A percentile compares a stretch with the other conserved stretches of the same genome.
Evolutionary conservation across 768 basidiomycete genomes (phyloP).

Genomic region (Termitomyces sp.): DNA sequence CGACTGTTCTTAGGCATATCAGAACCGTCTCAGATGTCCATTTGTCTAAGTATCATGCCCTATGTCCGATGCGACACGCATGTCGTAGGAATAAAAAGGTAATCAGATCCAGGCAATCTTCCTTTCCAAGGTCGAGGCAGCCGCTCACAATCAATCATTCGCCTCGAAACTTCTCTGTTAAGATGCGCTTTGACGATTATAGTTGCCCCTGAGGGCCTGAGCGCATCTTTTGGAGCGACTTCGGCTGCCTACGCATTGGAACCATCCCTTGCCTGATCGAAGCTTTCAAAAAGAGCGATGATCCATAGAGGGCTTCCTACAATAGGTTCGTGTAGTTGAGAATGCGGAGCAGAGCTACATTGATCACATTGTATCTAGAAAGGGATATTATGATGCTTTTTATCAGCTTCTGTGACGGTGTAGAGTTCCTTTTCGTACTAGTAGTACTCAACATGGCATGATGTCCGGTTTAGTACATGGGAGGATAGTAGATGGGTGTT

Average conservation of each 20-base stretch:
- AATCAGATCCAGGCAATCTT: background rate
- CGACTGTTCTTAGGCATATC: background rate
- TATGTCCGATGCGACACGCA: background rate
- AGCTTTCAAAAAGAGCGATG: background rate
- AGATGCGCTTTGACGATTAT: background rate
- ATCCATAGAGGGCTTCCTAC: background rate
- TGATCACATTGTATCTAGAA: background rate
- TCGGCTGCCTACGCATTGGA: background rate
- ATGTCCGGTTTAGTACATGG: slow-evolving; percentile 1
- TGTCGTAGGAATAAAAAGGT: background rate
- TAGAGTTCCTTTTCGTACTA: background rate
- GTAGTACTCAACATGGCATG: background rate
- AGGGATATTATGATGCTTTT: background rate
- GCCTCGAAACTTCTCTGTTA: background rate
- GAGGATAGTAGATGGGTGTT: background rate
- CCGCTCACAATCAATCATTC: background rate
- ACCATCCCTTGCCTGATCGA: background rate
- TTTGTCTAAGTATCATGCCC: background rate
- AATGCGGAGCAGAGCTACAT: background rate
- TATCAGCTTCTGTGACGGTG: background rate
- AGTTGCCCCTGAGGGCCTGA: background rate
- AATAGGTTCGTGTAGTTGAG: background rate
- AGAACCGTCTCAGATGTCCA: background rate
- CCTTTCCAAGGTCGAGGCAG: background rate
- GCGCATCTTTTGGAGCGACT: background rate